A percentile compares a stretch with the other conserved stretches of the same genome.
These are phyloP conservation scores for Kluyveromyces siamensis DNA, from an alignment of 805 yeast species.

Conservation along the genomic window DNA sequence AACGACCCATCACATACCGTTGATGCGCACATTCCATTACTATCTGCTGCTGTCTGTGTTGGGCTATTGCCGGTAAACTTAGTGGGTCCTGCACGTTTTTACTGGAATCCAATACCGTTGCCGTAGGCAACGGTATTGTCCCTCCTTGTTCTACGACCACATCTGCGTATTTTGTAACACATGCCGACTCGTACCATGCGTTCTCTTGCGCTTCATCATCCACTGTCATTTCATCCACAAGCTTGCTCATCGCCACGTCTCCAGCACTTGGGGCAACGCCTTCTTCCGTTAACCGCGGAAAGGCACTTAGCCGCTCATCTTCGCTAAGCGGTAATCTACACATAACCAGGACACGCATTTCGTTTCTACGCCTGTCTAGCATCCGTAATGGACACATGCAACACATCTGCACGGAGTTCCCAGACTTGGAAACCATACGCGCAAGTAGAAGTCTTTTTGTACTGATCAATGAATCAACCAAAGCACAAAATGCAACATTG, in stretches of 20 bases:
- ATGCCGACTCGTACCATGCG: conserved; percentile 19
- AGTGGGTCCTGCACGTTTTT: conserved; percentile 16
- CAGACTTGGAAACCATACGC: conserved; percentile 46
- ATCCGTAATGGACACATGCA: conserved; percentile 42
- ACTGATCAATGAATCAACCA: conserved; percentile 46
- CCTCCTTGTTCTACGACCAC: background rate
- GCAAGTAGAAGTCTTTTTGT: conserved; percentile 46
- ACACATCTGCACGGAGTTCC: conserved; percentile 43
- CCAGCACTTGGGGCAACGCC: conserved; percentile 27
- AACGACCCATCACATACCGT: conserved; percentile 5
- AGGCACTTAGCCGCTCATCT: conserved; percentile 57
- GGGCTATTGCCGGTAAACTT: conserved; percentile 24
- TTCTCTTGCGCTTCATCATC: conserved; percentile 16
- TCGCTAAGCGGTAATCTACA: conserved; percentile 63
- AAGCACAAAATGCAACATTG: conserved; percentile 33
- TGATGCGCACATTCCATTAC: conserved; percentile 21
- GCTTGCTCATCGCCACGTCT: conserved; percentile 32
- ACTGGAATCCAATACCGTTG: conserved; percentile 7
- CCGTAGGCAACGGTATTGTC: conserved; percentile 15
- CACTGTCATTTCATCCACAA: conserved; percentile 38
- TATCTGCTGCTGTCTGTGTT: conserved; percentile 22
- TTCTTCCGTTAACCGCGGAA: conserved; percentile 31
- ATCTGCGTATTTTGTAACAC: conserved; percentile 17
- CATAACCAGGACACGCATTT: conserved; percentile 37
- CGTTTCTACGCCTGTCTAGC: conserved; percentile 7